Percentiles rank a stretch among this genome's conserved stretches.
These are phyloP conservation scores for Pterula multifida DNA, from an alignment of 1,284 basidiomycete genomes.

Conservation along the genomic window DNA sequence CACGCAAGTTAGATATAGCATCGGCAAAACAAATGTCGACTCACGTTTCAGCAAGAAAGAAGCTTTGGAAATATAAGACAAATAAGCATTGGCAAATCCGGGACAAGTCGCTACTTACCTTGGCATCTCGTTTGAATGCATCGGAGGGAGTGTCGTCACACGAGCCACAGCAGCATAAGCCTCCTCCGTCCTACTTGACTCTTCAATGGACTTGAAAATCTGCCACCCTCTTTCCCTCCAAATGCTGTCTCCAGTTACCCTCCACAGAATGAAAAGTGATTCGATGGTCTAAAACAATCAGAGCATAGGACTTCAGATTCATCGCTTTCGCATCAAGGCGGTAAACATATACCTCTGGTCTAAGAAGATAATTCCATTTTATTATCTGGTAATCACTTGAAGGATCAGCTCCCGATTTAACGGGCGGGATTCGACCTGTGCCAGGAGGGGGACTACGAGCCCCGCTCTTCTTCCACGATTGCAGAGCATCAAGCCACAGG, in stretches of 20 bases:
- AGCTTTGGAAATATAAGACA: slow-evolving; percentile 10
- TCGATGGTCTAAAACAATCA: slow-evolving; percentile 28
- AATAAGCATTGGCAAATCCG: background rate
- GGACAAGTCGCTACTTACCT: slow-evolving; percentile 21
- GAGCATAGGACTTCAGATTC: background rate
- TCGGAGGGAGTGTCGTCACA: slow-evolving; percentile 20
- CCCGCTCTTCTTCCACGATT: slow-evolving; percentile 22
- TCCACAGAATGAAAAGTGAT: slow-evolving; percentile 37
- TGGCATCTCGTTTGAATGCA: slow-evolving; percentile 31
- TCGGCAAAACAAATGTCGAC: slow-evolving; percentile 8
- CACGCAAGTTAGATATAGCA: background rate
- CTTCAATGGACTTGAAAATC: slow-evolving; percentile 43
- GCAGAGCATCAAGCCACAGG: slow-evolving; percentile 23
- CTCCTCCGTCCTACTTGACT: slow-evolving; percentile 22
- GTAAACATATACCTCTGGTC: slow-evolving; percentile 28
- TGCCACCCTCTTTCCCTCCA: slow-evolving; percentile 52
- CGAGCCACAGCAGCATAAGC: slow-evolving; percentile 32
- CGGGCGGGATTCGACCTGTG: slow-evolving; percentile 12
- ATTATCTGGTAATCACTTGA: slow-evolving; percentile 18
- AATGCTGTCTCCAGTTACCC: slow-evolving; percentile 32
- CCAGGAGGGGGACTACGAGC: slow-evolving; percentile 24
- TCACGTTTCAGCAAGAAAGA: slow-evolving; percentile 42
- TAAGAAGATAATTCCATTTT: slow-evolving; percentile 21
- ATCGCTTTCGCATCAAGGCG: background rate
- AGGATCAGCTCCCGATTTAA: slow-evolving; percentile 9